These are phyloP conservation scores for Gymnopilus dilepis DNA, from an alignment of 768 basidiomycete species.

Conservation along the genomic window DNA sequence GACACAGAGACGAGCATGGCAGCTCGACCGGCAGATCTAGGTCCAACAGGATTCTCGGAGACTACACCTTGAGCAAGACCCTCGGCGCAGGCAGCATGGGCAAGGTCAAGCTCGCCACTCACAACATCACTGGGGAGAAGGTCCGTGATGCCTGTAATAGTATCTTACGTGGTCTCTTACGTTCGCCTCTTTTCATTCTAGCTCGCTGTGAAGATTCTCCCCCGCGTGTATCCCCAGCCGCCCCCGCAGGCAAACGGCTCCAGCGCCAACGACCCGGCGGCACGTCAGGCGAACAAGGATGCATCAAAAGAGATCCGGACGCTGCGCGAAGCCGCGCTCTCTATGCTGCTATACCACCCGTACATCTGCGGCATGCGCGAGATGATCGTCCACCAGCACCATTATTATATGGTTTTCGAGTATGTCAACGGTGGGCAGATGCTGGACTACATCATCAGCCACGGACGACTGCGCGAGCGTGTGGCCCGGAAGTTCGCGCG, in stretches of 20 bases:
- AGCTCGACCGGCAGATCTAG: conserved; percentile 36
- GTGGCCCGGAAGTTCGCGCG: conserved; percentile 97
- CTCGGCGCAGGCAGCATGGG: conserved; percentile 99
- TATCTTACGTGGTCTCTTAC: background rate
- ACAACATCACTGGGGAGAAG: conserved; percentile 90
- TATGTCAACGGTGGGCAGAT: conserved; percentile 99
- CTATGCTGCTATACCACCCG: conserved; percentile 95
- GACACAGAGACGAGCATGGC: conserved; percentile 36
- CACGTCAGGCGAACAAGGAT: conserved; percentile 86
- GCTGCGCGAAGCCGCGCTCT: conserved; percentile 93
- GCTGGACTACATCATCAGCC: conserved; percentile 99
- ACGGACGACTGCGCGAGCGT: conserved; percentile 92
- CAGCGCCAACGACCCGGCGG: conserved; percentile 56
- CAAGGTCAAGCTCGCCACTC: conserved; percentile 95
- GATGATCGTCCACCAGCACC: conserved; percentile 96
- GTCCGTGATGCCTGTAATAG: conserved; percentile 49
- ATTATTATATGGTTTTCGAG: conserved; percentile 99
- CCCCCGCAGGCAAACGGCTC: conserved; percentile 51
- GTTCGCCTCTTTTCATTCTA: conserved; percentile 34
- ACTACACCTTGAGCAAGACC: conserved; percentile 96
- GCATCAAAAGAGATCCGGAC: conserved; percentile 97
- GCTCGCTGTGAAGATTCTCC: conserved; percentile 99
- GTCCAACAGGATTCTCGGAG: conserved; percentile 76
- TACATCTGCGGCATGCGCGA: conserved; percentile 99
- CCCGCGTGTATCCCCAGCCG: conserved; percentile 74